Percentiles rank a stretch among this genome's conserved stretches.
These are phyloP conservation scores for Ceratocystis huliohia DNA, from an alignment of 2,329 filamentous ascomycete species.

Conservation along the genomic window DNA sequence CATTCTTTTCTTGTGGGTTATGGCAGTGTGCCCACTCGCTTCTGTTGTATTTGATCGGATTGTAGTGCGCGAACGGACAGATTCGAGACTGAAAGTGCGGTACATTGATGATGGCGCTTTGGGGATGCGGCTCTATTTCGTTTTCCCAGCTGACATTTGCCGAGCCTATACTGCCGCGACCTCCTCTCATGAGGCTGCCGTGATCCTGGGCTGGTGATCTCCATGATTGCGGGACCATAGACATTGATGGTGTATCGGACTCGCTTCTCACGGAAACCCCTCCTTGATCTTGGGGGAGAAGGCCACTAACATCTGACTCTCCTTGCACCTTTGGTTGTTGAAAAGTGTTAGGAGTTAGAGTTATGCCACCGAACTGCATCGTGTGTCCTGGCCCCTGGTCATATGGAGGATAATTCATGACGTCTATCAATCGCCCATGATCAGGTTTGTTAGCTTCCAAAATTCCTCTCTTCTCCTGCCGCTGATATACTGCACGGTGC, in stretches of 20 bases:
- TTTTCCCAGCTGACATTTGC: conserved; percentile 12
- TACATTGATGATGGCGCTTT: conserved; percentile 1
- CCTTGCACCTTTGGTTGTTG: conserved; percentile 9
- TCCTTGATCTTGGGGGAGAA: conserved; percentile 7
- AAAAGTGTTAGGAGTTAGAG: not conserved
- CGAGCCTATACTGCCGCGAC: conserved; percentile 10
- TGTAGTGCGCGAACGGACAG: conserved; percentile 19
- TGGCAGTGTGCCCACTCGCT: conserved; percentile 19
- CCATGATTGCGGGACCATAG: conserved; percentile 1
- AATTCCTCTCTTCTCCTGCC: not conserved
- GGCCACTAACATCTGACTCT: not conserved
- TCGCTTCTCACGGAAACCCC: not conserved
- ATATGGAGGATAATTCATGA: conserved; percentile 16
- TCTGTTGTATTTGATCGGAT: conserved; percentile 15
- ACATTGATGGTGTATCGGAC: not conserved
- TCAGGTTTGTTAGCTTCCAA: conserved; percentile 1
- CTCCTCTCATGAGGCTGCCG: not conserved
- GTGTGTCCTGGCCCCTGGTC: not conserved
- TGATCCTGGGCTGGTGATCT: conserved; percentile 5
- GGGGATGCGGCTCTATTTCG: conserved; percentile 6
- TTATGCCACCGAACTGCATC: not conserved
- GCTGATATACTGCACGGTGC: not conserved
- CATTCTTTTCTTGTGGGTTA: conserved; percentile 20
- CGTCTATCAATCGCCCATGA: conserved; percentile 2
- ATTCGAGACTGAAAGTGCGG: conserved; percentile 13